Evolutionary conservation across 371 early-diverging fungal genomes (phyloP).

Genomic region (Catenaria anguillulae): DNA sequence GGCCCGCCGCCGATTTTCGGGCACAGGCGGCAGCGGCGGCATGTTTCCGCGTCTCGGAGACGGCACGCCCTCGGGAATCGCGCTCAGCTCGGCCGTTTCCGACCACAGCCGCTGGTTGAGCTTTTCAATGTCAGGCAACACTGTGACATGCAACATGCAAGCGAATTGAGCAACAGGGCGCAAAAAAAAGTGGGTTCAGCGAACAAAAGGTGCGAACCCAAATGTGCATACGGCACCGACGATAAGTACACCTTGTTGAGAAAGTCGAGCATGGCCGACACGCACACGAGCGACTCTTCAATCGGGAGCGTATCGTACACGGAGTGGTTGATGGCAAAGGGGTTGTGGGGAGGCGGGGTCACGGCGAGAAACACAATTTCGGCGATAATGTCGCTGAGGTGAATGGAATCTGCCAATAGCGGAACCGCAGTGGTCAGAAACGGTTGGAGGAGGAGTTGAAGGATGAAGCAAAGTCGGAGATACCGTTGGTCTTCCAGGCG

Average conservation of each 20-base stretch:
- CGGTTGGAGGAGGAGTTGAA: too few relatives aligned
- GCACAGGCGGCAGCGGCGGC: too few relatives aligned
- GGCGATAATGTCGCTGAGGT: constrained; percentile 58
- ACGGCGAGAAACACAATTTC: constrained; percentile 46
- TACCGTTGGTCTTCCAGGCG: constrained; percentile 35
- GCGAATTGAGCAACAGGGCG: neutral
- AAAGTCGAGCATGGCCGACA: constrained; percentile 52
- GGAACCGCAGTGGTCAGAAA: too few relatives aligned
- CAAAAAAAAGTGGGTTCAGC: neutral
- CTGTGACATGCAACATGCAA: neutral
- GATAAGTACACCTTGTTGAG: constrained; percentile 43
- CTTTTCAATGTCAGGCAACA: neutral
- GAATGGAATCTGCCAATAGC: constrained; percentile 11
- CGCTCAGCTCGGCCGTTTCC: neutral
- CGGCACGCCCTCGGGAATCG: too few relatives aligned
- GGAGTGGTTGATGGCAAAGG: constrained; percentile 47
- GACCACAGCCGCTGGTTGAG: neutral
- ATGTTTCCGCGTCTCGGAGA: too few relatives aligned
- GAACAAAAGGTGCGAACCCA: constrained; percentile 21
- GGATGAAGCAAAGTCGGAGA: neutral
- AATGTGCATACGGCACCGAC: constrained; percentile 22
- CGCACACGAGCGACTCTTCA: constrained; percentile 42
- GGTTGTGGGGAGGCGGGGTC: constrained; percentile 41
- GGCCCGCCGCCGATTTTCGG: too few relatives aligned
- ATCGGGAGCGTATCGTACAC: constrained; percentile 41